Percentiles rank a stretch among this genome's conserved stretches.
phyloP scores from a whole-genome alignment of 257 asterid species.

The Perilla frutescens region DNA sequence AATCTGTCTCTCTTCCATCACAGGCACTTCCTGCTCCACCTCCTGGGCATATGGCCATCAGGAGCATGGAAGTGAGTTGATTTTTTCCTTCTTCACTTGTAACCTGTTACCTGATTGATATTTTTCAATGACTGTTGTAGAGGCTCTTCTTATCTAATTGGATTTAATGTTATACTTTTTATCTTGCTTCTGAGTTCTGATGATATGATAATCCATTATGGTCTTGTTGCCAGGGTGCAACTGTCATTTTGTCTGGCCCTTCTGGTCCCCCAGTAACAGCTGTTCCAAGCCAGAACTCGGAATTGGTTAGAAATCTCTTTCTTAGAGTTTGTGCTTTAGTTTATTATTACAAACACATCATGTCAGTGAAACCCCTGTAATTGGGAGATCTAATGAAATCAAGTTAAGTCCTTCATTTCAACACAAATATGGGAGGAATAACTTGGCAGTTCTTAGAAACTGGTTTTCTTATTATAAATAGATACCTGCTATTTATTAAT shows the following conservation, averaged over 20 bases:
- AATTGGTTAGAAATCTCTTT: constrained; percentile 70
- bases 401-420: background rate
- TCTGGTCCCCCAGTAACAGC: constrained; percentile 91
- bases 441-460: background rate
- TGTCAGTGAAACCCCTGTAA: constrained; percentile 19
- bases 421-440: constrained; percentile 6
- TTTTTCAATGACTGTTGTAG: background rate
- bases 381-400: constrained; percentile 8
- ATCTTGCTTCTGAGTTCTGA: constrained; percentile 22
- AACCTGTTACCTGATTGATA: constrained; percentile 1
- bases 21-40: constrained; percentile 99
- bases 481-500: constrained; percentile 21
- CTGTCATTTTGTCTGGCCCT: constrained; percentile 87
- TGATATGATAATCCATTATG: constrained; percentile 18
- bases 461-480: background rate
- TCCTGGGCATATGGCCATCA: constrained; percentile 98
- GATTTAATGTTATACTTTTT: constrained; percentile 16
- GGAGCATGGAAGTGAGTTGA: constrained; percentile 85
- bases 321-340: constrained; percentile 21
- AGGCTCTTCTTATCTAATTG: constrained; percentile 7
- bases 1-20: constrained; percentile 95
- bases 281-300: constrained; percentile 85
- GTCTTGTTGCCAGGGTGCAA: constrained; percentile 77
- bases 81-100: constrained; percentile 7
- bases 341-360: constrained; percentile 13